Base-by-base conservation (phyloP, 352 stramenopile genomes). In the Lagenidium giganteum region DNA sequence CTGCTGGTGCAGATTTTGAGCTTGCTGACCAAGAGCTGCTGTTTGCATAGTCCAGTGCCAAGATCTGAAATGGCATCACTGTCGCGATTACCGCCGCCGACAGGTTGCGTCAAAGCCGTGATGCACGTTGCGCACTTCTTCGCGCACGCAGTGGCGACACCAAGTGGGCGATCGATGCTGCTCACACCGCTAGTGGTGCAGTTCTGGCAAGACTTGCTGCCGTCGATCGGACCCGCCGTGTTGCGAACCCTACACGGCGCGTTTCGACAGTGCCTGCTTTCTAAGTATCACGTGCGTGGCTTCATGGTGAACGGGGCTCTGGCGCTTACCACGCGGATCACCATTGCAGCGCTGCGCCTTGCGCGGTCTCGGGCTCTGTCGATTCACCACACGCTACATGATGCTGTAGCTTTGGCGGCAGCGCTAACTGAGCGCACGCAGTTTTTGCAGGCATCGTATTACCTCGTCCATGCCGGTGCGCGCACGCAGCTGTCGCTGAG, bases 371-470 rank as follows among this genome's bases (percentile, higher is more conserved):
- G 22, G 11, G 38, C 31, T 12, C 9, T 54, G 2, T 20, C 16
- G 2, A 33, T 35, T 1, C 21, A 16, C 8, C 17, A n/a, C 17
- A 38, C 12, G 7, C 12, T 16, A 8, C 12, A 38, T 5, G 5
- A 12, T 2, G 7, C 29, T 13, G 31, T 38, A 2, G 28, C 42
- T 3, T 16, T 13, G 3, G 28, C 41, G 1, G 53, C 46, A 13
- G 39, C 51, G 17, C 36, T 61, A 8, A 57, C 12, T 4, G 53
- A 61, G 25, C 53, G 47, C 1, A 25, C 46, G 4, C 29, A 21
- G 9, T 61, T 61, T 13, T 27, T 61, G 3, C 53, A 57, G 23
- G 47, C 53, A 13, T 49, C 53, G 8, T 57, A 44, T 37, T 61
- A 52, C 27, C 35, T 61, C 9, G 41, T 52, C 1, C 41, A 61